Evolutionary conservation across 805 yeast genomes (phyloP).

Genomic region (Candida palmyrensis): DNA sequence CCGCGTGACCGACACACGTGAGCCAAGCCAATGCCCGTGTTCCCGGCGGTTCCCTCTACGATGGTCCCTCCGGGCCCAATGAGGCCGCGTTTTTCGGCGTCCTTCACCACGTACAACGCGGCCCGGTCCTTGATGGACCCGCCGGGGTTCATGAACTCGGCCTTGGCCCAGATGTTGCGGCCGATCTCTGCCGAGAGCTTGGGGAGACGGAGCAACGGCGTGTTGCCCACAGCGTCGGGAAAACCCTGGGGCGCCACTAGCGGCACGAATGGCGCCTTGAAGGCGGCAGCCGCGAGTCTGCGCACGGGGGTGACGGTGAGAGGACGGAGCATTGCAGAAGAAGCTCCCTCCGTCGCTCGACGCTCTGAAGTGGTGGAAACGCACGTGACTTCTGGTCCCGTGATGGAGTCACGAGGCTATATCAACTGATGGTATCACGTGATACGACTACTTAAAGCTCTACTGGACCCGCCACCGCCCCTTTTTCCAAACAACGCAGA

Average conservation of each 20-base stretch:
- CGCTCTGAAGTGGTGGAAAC: too few species aligned
- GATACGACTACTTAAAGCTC: too few species aligned
- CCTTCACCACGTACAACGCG: conserved; percentile 68
- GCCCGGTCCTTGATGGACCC: conserved; percentile 92
- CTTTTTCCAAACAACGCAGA: too few species aligned
- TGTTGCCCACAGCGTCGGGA: conserved; percentile 86
- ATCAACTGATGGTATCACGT: too few species aligned
- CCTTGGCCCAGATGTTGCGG: conserved; percentile 68
- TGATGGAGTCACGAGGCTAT: too few species aligned
- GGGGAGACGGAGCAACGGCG: conserved; percentile 59
- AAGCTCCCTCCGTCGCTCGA: too few species aligned
- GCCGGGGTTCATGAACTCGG: conserved; percentile 91
- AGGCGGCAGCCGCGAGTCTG: background rate
- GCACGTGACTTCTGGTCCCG: too few species aligned
- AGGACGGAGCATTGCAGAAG: too few species aligned
- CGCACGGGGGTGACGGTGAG: too few species aligned
- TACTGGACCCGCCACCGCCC: too few species aligned
- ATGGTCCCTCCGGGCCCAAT: conserved; percentile 77
- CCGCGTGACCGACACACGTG: conserved; percentile 76
- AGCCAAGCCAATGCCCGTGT: conserved; percentile 92
- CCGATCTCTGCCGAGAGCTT: conserved; percentile 21
- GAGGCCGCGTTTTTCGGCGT: conserved; percentile 67
- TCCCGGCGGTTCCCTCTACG: conserved; percentile 93
- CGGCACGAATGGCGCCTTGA: conserved; percentile 52
- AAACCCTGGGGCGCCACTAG: conserved; percentile 63